phyloP scores from a whole-genome alignment of 208 protist species.

The Sergeia podlipaevii region DNA sequence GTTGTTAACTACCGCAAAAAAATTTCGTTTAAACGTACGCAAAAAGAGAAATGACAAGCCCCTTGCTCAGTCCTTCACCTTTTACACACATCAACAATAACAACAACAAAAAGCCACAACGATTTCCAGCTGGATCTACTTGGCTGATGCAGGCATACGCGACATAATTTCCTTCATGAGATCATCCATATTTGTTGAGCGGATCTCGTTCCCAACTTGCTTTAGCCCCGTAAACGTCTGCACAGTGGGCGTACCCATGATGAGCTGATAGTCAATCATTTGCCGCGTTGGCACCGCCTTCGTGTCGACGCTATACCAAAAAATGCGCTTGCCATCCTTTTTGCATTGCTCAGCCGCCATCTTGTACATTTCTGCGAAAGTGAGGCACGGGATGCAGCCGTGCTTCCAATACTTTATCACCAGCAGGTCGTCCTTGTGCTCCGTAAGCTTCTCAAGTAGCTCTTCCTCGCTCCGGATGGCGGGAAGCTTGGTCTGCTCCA shows the following conservation, averaged over 20 bases:
- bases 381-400: conserved; percentile 88
- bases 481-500: conserved; percentile 84
- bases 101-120: too few species aligned
- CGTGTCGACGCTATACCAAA: conserved; percentile 90
- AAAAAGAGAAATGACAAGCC: too few species aligned
- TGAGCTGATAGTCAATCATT: conserved; percentile 84
- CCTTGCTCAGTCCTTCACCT: too few species aligned
- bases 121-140: too few species aligned
- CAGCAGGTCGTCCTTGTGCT: conserved; percentile 88
- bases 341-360: conserved; percentile 51
- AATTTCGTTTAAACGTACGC: too few species aligned
- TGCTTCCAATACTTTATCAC: conserved; percentile 94
- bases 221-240: conserved; percentile 82
- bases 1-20: too few species aligned
- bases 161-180: conserved; percentile 64
- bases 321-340: conserved; percentile 52
- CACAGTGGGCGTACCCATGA: conserved; percentile 86
- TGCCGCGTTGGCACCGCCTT: conserved; percentile 53
- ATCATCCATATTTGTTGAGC: conserved; percentile 75
- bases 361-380: conserved; percentile 92
- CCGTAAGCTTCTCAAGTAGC: conserved; percentile 75
- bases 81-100: too few species aligned
- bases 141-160: too few species aligned
- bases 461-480: conserved; percentile 83
- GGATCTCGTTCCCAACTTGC: conserved; percentile 87